Base-by-base conservation (phyloP, 139 green algal genomes). In the Dunaliella sp. region DNA sequence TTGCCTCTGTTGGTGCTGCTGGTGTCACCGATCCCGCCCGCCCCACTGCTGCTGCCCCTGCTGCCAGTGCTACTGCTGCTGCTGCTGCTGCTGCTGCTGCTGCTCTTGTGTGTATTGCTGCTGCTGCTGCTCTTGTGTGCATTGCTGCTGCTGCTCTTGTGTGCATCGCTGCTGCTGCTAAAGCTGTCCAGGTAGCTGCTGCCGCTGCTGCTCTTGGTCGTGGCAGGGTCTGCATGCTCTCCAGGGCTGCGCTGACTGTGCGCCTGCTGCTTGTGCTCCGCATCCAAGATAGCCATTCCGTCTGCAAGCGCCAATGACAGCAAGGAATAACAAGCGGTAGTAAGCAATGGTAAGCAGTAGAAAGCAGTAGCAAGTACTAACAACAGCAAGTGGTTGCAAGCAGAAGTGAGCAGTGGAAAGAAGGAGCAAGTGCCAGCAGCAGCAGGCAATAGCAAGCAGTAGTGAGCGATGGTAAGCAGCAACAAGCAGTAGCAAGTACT, bases 1-100 rank as follows among this genome's bases (percentile, higher is more conserved):
- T n/a, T n/a, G n/a, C n/a, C n/a, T n/a, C n/a, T 89, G 77, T 33
- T 88, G 85, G 48, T 57, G 28, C 37, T 80, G 59, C 1, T 82
- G 80, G n/a, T 83, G 37, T 25, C n/a, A 12, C 2, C 37, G 12
- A 22, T n/a, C n/a, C 36, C 37, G 28, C 36, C 32, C n/a, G 1
- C 36, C 75, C 16, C 57, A 32, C 82, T 84, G 74, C 38, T 33
- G 37, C 38, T 87, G 35, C 37, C 26, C 28, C 32, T 83, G 38
- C 84, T 33, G 28, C 32, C 78, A 76, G 28, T 81, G 73, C 33
- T 33, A 31, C n/a, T 59, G 83, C 16, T 79, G 58, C 82, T 84
- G 74, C 38, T 33, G 37, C 38, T 87, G 35, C 37, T 38, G 31
- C 32, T 83, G 38, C 84, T 33, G 28, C 32, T 83, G 84, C 32